Conservation (phyloP, 2,329 filamentous ascomycete species). For the Cadophora sp. region DNA sequence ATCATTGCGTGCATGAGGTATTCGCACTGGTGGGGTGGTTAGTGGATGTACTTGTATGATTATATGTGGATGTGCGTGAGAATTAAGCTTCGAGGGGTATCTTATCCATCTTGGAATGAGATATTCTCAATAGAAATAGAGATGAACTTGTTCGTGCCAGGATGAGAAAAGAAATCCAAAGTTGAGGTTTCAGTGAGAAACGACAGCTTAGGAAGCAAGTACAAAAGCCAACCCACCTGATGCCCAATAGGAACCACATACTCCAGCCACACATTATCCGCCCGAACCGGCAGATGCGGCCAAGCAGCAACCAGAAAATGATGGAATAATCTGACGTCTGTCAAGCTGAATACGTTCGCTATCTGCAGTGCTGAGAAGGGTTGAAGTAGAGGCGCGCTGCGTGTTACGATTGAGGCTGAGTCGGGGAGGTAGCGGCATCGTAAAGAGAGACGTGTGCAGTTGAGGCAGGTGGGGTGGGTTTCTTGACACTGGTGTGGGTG, state of each 20-base stretch:
- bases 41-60: no score
- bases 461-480: slow-evolving; percentile 19
- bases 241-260: slow-evolving; percentile 67
- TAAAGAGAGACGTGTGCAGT: slow-evolving; percentile 16
- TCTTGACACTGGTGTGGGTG: slow-evolving; percentile 24
- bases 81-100: no score
- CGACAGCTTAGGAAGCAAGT: background rate
- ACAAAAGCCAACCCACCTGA: slow-evolving; percentile 50
- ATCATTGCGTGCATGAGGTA: slow-evolving; percentile 32
- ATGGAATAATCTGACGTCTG: slow-evolving; percentile 73
- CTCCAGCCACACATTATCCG: slow-evolving; percentile 70
- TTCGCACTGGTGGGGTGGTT: slow-evolving; percentile 18
- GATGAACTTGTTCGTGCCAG: no score
- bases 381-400: background rate
- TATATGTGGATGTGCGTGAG: no score
- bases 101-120: no score
- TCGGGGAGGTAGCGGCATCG: slow-evolving; percentile 19
- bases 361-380: slow-evolving; percentile 8
- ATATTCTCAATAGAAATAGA: no score
- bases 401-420: background rate
- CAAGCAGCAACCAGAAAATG: slow-evolving; percentile 68
- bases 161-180: no score
- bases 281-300: slow-evolving; percentile 68
- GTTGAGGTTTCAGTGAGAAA: no score
- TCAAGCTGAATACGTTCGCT: slow-evolving; percentile 56